Conservation (phyloP, 177 flowering plant genomes). For the Vitis hybrid region DNA sequence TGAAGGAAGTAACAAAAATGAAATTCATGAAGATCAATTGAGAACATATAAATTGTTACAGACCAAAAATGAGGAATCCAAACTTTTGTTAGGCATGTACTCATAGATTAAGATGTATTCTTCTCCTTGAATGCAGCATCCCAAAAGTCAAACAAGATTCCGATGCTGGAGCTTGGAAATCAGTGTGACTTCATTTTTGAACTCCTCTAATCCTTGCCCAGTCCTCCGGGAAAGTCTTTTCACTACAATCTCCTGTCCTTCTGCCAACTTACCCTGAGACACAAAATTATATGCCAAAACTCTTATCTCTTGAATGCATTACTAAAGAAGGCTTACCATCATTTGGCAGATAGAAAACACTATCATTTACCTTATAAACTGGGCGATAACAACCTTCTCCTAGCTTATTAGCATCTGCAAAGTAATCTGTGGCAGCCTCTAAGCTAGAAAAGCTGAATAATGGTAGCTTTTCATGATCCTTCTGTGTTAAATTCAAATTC, state of each 20-base stretch:
- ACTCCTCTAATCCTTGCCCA: conserved; percentile 5
- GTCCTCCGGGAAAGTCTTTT: conserved; percentile 7
- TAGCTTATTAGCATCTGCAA: not conserved
- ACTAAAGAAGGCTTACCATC: too few species aligned
- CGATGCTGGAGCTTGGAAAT: conserved; percentile 4
- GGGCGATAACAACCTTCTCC: not conserved
- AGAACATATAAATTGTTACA: too few species aligned
- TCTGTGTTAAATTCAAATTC: too few species aligned
- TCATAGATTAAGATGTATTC: conserved; percentile 11
- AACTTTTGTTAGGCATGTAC: conserved; percentile 12
- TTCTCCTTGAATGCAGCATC: conserved; percentile 12
- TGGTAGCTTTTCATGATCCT: too few species aligned
- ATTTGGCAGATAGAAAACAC: not conserved
- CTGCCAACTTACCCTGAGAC: conserved; percentile 6
- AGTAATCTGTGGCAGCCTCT: not conserved
- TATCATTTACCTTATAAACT: not conserved
- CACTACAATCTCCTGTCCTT: conserved; percentile 14
- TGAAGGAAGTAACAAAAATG: not conserved
- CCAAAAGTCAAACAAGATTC: conserved; percentile 9
- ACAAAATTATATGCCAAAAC: too few species aligned
- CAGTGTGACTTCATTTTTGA: conserved; percentile 4
- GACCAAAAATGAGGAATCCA: conserved; percentile 13
- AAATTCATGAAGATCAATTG: not conserved
- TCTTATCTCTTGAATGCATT: too few species aligned
- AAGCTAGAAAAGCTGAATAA: too few species aligned